Evolutionary conservation across 139 green algal genomes (phyloP), one percentile per base, ranked within the genome.

Genomic region (Chlorokybus atmophyticus): DNA sequence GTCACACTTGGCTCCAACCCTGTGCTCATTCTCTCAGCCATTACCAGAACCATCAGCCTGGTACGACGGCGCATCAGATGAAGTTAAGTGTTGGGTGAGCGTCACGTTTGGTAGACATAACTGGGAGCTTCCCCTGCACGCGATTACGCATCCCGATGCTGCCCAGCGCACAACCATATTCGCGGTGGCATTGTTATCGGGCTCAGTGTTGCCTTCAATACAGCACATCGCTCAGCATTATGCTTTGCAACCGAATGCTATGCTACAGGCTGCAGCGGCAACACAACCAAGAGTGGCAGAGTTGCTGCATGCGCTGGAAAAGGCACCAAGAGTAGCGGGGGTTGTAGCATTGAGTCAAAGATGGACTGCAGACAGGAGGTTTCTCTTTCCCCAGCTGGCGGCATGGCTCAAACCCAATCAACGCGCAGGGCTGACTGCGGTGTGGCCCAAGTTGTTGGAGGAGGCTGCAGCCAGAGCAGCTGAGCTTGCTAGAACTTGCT

Each of bases 161-260:
- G 23, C 30, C 0, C 70, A 73, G 24, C 42, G 55, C 21, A 70
- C 64, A 27, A 73, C 76, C 2, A 70, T 77, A 29, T 94, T 96
- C 62, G 88, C 71, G 1, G 67, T 68, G 5, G 88, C 88, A 17
- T 70, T 96, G 60, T 65, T 96, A 29, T 74, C 79, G 26, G 88
- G 88, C 2, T 58, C 40, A 1, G 81, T 87, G 28, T 32, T 60
- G 29, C 8, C 4, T 7, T 17, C 50, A 1, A 24, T 75, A 29
- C n/a, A 10, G 21, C 38, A 35, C 26, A n/a, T 76, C 10, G 25
- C 29, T 1, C 42, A 48, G n/a, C 31, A 38, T 6, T 47, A 69
- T 31, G 56, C 49, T 4, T 62, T 50, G 17, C 54, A 57, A 26
- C 63, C 68, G 4, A n/a, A 29, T 17, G 10, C 55, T 30, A 29